A percentile compares a stretch with the other conserved stretches of the same genome.
These are phyloP conservation scores for Globisporangium spinosum DNA, from an alignment of 352 stramenopile species.

Conservation along the genomic window DNA sequence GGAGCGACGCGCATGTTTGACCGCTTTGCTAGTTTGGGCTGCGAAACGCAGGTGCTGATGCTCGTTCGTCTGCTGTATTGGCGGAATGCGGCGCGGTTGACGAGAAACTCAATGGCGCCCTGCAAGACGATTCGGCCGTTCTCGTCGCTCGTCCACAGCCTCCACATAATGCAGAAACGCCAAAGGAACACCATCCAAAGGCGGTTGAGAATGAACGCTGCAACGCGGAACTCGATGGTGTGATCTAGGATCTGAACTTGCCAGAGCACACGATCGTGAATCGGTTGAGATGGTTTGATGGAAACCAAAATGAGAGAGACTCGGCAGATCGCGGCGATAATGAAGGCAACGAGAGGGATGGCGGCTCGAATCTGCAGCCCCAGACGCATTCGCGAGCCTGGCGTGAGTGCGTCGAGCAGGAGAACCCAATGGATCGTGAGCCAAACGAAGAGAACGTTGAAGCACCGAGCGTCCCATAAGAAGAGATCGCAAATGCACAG, in stretches of 20 bases:
- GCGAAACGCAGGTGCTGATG: background rate
- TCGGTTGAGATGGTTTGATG: background rate
- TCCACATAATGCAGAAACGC: background rate
- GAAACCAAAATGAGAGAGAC: slow-evolving; percentile 9
- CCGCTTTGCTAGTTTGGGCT: background rate
- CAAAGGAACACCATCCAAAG: slow-evolving; percentile 7
- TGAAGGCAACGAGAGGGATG: background rate
- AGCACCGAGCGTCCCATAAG: slow-evolving; percentile 18
- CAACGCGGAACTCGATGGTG: background rate
- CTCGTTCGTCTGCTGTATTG: background rate
- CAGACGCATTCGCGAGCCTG: slow-evolving; percentile 9
- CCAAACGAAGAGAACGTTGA: slow-evolving; percentile 11
- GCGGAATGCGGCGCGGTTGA: background rate
- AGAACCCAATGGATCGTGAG: slow-evolving; percentile 24
- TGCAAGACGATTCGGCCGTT: slow-evolving; percentile 6
- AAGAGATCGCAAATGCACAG: slow-evolving; percentile 26
- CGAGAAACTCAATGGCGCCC: slow-evolving; percentile 13
- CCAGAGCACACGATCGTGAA: slow-evolving; percentile 8
- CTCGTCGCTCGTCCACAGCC: background rate
- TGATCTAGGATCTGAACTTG: background rate
- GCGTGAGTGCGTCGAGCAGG: slow-evolving; percentile 26
- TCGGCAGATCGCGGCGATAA: background rate
- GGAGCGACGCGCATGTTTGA: background rate
- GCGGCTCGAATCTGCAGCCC: slow-evolving; percentile 8
- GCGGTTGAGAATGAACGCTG: slow-evolving; percentile 9